Evolutionary conservation across 805 yeast species (phyloP).

Genomic region (Candida tibetensis): DNA sequence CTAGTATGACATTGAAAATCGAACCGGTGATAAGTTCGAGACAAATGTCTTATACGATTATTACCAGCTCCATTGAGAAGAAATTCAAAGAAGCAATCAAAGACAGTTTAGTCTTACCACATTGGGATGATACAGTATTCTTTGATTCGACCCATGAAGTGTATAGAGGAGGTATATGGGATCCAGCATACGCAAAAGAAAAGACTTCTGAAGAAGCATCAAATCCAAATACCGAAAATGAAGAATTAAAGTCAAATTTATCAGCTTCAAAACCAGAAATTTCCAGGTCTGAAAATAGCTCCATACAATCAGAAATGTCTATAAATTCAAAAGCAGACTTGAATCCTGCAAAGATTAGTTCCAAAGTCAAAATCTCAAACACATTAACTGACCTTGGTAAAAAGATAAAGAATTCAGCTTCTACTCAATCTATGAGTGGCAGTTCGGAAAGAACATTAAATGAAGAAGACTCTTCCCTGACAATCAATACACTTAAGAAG

Average conservation of each 20-base stretch:
- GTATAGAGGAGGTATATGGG: slow-evolving; percentile 95
- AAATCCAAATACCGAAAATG: background rate
- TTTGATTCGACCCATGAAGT: slow-evolving; percentile 63
- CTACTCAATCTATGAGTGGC: background rate
- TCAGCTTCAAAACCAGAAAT: background rate
- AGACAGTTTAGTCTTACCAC: slow-evolving; percentile 80
- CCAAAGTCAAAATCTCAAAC: slow-evolving; percentile 18
- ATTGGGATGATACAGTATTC: slow-evolving; percentile 83
- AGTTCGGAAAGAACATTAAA: background rate
- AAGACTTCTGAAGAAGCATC: background rate
- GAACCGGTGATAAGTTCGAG: slow-evolving; percentile 92
- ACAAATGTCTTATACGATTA: slow-evolving; percentile 70
- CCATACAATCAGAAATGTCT: background rate
- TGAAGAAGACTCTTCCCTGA: slow-evolving; percentile 2
- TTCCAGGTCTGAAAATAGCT: background rate
- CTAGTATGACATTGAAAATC: slow-evolving; percentile 66
- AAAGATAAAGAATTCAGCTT: slow-evolving; percentile 3
- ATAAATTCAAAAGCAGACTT: background rate
- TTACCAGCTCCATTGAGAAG: slow-evolving; percentile 77
- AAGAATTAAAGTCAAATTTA: slow-evolving; percentile 1
- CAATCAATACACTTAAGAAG: slow-evolving; percentile 47
- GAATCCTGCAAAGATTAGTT: background rate
- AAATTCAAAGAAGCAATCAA: slow-evolving; percentile 74
- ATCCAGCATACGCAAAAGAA: slow-evolving; percentile 26
- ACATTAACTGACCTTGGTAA: slow-evolving; percentile 11